Evolutionary conservation across 441 rosid genomes (phyloP).

Genomic region (Erodium trifolium): DNA sequence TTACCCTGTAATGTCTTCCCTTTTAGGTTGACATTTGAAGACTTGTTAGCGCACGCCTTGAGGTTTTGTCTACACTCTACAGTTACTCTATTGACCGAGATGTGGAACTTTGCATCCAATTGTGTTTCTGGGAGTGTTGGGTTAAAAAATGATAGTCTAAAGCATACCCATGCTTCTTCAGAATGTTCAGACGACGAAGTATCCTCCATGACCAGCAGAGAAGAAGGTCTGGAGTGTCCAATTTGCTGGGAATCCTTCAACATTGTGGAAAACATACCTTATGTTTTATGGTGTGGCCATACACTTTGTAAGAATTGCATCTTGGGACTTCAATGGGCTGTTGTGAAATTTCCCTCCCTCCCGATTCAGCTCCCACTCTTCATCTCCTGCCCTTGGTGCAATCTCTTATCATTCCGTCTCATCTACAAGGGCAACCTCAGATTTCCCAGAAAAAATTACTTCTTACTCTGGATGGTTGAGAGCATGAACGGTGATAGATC

Average conservation of each 20-base stretch:
- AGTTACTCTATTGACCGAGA: slow-evolving; percentile 9
- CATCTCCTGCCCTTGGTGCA: slow-evolving; percentile 83
- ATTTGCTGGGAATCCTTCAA: slow-evolving; percentile 82
- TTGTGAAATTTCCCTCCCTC: slow-evolving; percentile 49
- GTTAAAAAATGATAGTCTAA: slow-evolving; percentile 26
- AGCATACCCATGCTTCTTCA: slow-evolving; percentile 26
- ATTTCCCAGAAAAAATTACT: slow-evolving; percentile 71
- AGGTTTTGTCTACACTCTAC: no score
- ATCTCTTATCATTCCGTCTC: slow-evolving; percentile 51
- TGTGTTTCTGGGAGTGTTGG: slow-evolving; percentile 50
- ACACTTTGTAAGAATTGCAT: slow-evolving; percentile 74
- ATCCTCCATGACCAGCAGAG: slow-evolving; percentile 37
- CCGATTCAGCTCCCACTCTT: slow-evolving; percentile 73
- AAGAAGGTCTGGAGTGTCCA: slow-evolving; percentile 68
- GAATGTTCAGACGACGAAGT: slow-evolving; percentile 66
- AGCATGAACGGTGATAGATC: slow-evolving; percentile 54
- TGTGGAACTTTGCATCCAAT: slow-evolving; percentile 84
- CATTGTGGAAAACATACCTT: slow-evolving; percentile 69
- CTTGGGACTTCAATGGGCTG: slow-evolving; percentile 59
- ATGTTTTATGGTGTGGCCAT: slow-evolving; percentile 87
- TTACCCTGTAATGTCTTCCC: not conserved
- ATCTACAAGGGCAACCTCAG: slow-evolving; percentile 52
- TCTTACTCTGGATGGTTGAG: slow-evolving; percentile 89
- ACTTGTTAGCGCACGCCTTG: not conserved
- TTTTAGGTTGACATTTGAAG: slow-evolving; percentile 15